Evolutionary conservation across 2,329 filamentous ascomycete species (phyloP).

Genomic region (Xylariaceae sp.): DNA sequence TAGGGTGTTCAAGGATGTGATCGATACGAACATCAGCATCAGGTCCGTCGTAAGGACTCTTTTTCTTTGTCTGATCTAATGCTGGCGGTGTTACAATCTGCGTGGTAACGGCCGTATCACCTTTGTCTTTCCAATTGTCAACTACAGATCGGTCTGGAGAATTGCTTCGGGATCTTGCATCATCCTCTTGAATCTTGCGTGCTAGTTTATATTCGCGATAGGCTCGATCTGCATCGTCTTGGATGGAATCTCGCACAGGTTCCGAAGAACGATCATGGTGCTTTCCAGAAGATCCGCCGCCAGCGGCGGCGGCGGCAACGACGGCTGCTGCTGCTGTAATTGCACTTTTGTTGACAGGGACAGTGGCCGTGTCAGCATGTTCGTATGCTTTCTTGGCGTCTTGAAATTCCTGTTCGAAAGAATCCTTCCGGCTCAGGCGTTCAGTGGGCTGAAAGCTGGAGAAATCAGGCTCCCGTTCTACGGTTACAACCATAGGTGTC

Average conservation of each 20-base stretch:
- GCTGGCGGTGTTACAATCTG: constrained; percentile 54
- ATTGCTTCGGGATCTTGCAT: constrained; percentile 49
- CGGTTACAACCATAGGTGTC: constrained; percentile 49
- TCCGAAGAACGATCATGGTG: constrained; percentile 32
- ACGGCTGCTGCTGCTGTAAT: constrained; percentile 45
- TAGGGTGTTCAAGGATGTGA: constrained; percentile 50
- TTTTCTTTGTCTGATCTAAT: constrained; percentile 38
- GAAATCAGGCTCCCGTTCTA: constrained; percentile 52
- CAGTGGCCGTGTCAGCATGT: constrained; percentile 45
- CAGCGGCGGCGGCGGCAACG: constrained; percentile 45
- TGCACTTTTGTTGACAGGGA: constrained; percentile 44
- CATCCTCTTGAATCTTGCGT: constrained; percentile 50
- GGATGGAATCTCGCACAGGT: constrained; percentile 42
- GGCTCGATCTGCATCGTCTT: constrained; percentile 54
- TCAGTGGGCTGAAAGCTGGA: constrained; percentile 28
- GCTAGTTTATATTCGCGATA: constrained; percentile 55
- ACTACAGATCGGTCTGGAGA: constrained; percentile 53
- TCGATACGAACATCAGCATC: constrained; percentile 63
- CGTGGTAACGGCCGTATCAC: constrained; percentile 33
- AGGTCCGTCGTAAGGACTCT: constrained; percentile 52
- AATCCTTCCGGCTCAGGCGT: constrained; percentile 47
- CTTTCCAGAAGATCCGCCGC: constrained; percentile 36
- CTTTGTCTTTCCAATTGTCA: constrained; percentile 48
- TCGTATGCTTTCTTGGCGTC: constrained; percentile 43
- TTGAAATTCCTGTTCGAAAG: constrained; percentile 45